These are phyloP conservation scores for Penicillium brevicompactum DNA, from an alignment of 2,329 filamentous ascomycete genomes.

Conservation along the genomic window DNA sequence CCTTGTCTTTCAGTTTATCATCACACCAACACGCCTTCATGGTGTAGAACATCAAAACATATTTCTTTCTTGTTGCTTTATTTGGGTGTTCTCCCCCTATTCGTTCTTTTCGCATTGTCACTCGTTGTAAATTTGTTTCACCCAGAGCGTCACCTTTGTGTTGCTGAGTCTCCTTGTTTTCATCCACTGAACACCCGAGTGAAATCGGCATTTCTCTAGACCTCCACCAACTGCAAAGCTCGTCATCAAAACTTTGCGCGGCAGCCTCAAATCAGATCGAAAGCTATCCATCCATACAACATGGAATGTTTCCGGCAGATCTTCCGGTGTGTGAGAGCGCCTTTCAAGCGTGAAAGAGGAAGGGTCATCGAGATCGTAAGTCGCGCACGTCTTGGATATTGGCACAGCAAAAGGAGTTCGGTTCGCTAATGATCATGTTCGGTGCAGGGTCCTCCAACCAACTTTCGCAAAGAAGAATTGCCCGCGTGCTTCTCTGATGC, in stretches of 20 bases:
- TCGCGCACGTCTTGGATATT: not conserved
- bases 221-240: not conserved
- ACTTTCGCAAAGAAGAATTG: constrained; percentile 47
- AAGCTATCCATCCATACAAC: not conserved
- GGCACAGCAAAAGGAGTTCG: not conserved
- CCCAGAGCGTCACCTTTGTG: constrained; percentile 15
- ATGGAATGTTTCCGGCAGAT: constrained; percentile 44
- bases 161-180: constrained; percentile 5
- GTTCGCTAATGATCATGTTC: constrained; percentile 12
- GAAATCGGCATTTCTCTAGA: not conserved
- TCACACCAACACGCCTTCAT: constrained; percentile 24
- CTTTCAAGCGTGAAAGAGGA: constrained; percentile 33
- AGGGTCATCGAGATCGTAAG: constrained; percentile 39
- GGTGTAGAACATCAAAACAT: constrained; percentile 28
- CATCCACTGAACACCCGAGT: constrained; percentile 1
- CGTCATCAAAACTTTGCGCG: constrained; percentile 7
- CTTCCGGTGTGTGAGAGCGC: constrained; percentile 35
- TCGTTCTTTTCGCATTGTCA: constrained; percentile 28
- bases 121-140: constrained; percentile 23
- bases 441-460: constrained; percentile 44
- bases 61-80: constrained; percentile 18
- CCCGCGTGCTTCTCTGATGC: constrained; percentile 42
- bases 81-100: constrained; percentile 14
- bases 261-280: not conserved
- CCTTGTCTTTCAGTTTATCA: constrained; percentile 7